Evolutionary conservation across 192 early-diverging fungal species (phyloP), one percentile per base, ranked within the genome.

Genomic region (Entomortierella parvispora): DNA sequence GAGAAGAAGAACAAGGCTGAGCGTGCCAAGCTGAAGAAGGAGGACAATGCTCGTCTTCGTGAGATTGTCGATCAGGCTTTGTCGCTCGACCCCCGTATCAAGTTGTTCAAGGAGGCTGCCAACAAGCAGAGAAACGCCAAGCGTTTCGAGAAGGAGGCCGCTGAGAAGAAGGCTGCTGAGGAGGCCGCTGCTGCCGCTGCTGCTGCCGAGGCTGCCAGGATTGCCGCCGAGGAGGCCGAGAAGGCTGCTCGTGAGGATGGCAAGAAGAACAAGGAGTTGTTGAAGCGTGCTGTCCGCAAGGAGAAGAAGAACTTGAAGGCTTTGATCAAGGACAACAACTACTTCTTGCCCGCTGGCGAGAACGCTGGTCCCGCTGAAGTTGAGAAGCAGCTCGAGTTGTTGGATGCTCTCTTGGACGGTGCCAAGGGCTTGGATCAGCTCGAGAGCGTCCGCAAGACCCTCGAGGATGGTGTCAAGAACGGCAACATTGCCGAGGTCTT

Each of bases 1-100:
- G 98, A 99, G 81, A 84, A 88, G 71, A 96, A 97, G 89, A 99
- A 99, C 91, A 87, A 89, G 81, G 92, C 94, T 80, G 92, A 93
- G 80, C 91, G 98, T 44, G 88, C 92, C 45, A 90, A 91, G 72
- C 87, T 86, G 64, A 99, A 99, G 93, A 99, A 98, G 88, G 96
- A 98, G 81, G 98, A 99, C 85, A 97, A 90, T 79, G 86, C 91
- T 64, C 91, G 98, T 67, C 70, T 98, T 26, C 90, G 88, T 75
- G 87, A 87, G 50, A 81, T 98, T 58, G 94, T 97, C 37, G 81
- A 96, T 67, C 86, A 89, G 32, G 95, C 95, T 43, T 72, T 97
- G 57, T 84, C 84, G 65, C 46, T 87, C 33, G 98, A 99, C 82
- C 97, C 97, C 51, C 93, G 98, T 62, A 95, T 99, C 84, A 85